Conservation (phyloP, 495 filamentous ascomycete species). For the Lophium mytilinum region DNA sequence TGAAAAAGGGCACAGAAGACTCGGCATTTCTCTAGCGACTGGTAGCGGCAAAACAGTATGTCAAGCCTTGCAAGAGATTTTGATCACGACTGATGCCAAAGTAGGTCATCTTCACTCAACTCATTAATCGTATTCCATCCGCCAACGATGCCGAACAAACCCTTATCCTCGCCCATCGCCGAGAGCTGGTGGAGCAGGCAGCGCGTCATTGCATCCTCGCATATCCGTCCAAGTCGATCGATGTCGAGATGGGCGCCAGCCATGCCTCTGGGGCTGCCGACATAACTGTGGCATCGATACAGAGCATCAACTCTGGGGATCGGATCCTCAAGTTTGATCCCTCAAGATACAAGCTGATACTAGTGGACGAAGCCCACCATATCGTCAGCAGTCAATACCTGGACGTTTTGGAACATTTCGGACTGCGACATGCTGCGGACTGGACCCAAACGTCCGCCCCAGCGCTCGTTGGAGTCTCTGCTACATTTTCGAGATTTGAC, state of each 20-base stretch:
- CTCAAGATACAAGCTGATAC: constrained; percentile 69
- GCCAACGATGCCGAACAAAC: constrained; percentile 59
- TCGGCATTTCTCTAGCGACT: constrained; percentile 87
- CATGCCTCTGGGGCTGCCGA: constrained; percentile 72
- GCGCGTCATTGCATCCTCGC: constrained; percentile 68
- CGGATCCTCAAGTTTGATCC: constrained; percentile 78
- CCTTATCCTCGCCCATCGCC: constrained; percentile 84
- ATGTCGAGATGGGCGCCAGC: constrained; percentile 80
- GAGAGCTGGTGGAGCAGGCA: constrained; percentile 94
- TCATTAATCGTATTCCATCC: constrained; percentile 70
- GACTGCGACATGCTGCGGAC: constrained; percentile 46
- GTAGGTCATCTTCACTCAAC: constrained; percentile 89
- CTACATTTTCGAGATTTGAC: constrained; percentile 84
- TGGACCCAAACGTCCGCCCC: constrained; percentile 43
- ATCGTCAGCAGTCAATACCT: constrained; percentile 81
- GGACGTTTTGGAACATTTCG: constrained; percentile 63
- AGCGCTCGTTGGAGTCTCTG: constrained; percentile 81
- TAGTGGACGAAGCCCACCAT: constrained; percentile 98
- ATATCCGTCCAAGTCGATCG: constrained; percentile 71
- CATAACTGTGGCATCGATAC: constrained; percentile 88
- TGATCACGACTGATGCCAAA: neutral
- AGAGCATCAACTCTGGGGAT: constrained; percentile 65
- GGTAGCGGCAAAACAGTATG: constrained; percentile 85
- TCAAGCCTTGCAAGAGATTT: neutral
- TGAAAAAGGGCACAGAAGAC: constrained; percentile 62